A percentile compares a stretch with the other conserved stretches of the same genome.
Evolutionary conservation across 140 eudicot species (phyloP).

Genomic region (Stevia rebaudiana): DNA sequence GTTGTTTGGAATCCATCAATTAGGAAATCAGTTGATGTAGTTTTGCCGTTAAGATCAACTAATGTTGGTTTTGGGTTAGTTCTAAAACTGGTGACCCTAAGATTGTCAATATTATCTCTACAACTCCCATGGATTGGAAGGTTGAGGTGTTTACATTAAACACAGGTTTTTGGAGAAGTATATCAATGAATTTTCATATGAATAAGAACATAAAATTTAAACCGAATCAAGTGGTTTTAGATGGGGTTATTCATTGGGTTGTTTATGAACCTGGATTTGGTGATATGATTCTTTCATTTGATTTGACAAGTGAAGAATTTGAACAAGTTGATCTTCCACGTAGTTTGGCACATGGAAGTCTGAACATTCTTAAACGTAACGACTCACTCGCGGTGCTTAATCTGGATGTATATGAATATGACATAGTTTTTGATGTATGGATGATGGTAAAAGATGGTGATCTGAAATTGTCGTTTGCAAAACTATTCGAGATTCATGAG

Average conservation of each 20-base stretch:
- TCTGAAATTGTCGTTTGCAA: neutral
- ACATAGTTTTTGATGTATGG: neutral
- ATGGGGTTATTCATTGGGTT: neutral
- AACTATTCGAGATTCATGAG: neutral
- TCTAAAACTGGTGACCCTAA: neutral
- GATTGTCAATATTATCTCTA: neutral
- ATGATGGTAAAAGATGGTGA: slow-evolving; percentile 1
- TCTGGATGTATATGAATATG: no score
- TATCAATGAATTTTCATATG: neutral
- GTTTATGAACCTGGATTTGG: no score
- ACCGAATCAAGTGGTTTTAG: neutral
- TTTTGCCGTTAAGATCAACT: no score
- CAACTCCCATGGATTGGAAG: no score
- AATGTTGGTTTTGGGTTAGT: neutral
- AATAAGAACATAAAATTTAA: no score
- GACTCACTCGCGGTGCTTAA: neutral
- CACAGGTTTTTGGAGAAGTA: neutral
- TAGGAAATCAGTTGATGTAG: neutral
- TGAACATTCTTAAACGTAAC: neutral
- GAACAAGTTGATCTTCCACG: neutral
- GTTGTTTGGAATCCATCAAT: neutral
- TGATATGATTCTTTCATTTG: neutral
- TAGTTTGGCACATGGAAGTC: neutral
- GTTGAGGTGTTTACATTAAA: neutral
- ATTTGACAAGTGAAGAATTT: neutral